Conservation (phyloP, 352 stramenopile species). For the Elongisporangium senticosum region DNA sequence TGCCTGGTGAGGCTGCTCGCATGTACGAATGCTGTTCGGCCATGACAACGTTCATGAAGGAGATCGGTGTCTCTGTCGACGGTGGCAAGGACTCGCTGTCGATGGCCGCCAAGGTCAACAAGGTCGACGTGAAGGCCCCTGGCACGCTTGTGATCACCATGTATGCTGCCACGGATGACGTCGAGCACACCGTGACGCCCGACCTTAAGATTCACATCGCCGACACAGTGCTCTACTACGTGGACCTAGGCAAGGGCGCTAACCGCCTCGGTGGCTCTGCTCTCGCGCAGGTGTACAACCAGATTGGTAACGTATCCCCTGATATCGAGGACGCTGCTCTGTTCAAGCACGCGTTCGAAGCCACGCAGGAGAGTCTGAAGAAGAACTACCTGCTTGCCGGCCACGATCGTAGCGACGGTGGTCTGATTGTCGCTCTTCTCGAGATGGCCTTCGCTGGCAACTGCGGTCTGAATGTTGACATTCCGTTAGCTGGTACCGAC, state of each 20-base stretch:
- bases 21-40: slow-evolving; percentile 99
- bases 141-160: slow-evolving; percentile 97
- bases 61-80: slow-evolving; percentile 96
- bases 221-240: slow-evolving; percentile 89
- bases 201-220: slow-evolving; percentile 91
- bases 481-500: slow-evolving; percentile 40
- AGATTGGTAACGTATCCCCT: slow-evolving; percentile 78
- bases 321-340: slow-evolving; percentile 92
- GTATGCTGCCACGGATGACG: slow-evolving; percentile 96
- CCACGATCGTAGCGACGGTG: slow-evolving; percentile 99
- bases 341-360: slow-evolving; percentile 93
- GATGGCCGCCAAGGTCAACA: slow-evolving; percentile 95
- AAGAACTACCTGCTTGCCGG: slow-evolving; percentile 89
- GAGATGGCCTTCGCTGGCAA: slow-evolving; percentile 99
- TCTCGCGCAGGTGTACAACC: slow-evolving; percentile 92
- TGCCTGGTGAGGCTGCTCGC: slow-evolving; percentile 95
- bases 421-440: slow-evolving; percentile 92
- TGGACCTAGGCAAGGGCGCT: slow-evolving; percentile 91
- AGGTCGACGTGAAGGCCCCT: slow-evolving; percentile 97
- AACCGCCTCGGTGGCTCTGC: slow-evolving; percentile 94
- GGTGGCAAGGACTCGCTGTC: slow-evolving; percentile 99
- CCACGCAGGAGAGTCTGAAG: slow-evolving; percentile 91
- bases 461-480: slow-evolving; percentile 92
- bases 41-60: slow-evolving; percentile 93
- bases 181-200: slow-evolving; percentile 96